These are phyloP conservation scores for Phytophthora lateralis DNA, from an alignment of 352 stramenopile species.

Conservation along the genomic window DNA sequence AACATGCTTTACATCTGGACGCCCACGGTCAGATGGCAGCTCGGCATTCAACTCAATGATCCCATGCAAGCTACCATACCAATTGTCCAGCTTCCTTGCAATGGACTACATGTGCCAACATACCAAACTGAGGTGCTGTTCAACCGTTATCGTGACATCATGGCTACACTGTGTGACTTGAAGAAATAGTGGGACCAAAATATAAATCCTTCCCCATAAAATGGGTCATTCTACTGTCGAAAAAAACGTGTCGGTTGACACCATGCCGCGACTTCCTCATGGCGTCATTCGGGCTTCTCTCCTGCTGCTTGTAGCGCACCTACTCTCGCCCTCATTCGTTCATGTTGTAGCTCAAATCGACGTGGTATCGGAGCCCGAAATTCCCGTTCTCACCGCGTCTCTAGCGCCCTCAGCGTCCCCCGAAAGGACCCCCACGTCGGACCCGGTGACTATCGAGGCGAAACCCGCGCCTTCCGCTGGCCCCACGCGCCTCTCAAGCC, in stretches of 20 bases:
- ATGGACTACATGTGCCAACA: too few relatives aligned
- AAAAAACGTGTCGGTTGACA: background rate
- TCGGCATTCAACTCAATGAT: too few relatives aligned
- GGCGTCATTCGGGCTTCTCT: conserved; percentile 4
- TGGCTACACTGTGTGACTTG: conserved; percentile 21
- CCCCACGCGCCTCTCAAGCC: conserved; percentile 11
- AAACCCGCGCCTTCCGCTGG: conserved; percentile 12
- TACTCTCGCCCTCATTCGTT: background rate
- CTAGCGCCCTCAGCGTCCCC: conserved; percentile 11
- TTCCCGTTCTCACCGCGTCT: background rate
- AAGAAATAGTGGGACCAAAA: conserved; percentile 15
- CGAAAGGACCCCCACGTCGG: background rate
- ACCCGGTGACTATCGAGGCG: background rate
- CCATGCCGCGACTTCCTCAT: conserved; percentile 12
- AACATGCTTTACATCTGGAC: background rate
- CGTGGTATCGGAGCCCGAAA: conserved; percentile 24
- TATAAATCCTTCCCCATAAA: background rate
- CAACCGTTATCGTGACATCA: background rate
- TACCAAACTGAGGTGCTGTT: background rate
- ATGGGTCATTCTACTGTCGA: conserved; percentile 13
- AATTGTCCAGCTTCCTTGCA: too few relatives aligned
- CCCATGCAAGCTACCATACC: too few relatives aligned
- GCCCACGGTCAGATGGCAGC: too few relatives aligned
- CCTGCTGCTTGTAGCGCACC: conserved; percentile 13
- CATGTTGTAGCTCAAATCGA: conserved; percentile 31